Percentiles rank a stretch among this genome's conserved stretches.
Evolutionary conservation across 2,329 filamentous ascomycete genomes (phyloP).

Genomic region (Hypocrella siamensis): DNA sequence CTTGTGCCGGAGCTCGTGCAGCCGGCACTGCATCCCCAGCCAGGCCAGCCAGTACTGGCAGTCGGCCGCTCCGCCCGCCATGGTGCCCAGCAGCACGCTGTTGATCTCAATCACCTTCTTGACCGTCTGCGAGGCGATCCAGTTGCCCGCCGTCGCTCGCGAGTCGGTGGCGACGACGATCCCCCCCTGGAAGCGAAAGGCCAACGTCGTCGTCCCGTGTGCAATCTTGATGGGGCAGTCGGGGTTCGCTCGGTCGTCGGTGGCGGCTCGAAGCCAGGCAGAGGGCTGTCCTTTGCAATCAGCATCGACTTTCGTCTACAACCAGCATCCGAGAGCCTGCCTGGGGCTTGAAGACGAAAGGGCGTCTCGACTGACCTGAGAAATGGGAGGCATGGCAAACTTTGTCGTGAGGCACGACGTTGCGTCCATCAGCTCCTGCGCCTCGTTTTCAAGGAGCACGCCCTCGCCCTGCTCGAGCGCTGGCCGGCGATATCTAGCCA

Average conservation of each 20-base stretch:
- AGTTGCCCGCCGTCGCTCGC: conserved; percentile 90
- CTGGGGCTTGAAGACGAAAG: neutral
- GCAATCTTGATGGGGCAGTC: conserved; percentile 98
- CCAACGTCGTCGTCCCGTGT: conserved; percentile 94
- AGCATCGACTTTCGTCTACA: neutral
- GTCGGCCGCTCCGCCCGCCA: conserved; percentile 97
- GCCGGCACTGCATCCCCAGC: conserved; percentile 95
- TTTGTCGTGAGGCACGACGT: conserved; percentile 71
- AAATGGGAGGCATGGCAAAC: conserved; percentile 87
- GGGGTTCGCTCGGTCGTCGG: conserved; percentile 93
- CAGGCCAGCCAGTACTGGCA: conserved; percentile 99
- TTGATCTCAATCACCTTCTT: conserved; percentile 99
- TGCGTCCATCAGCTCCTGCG: conserved; percentile 58
- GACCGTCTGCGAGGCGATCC: conserved; percentile 98
- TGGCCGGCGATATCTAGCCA: conserved; percentile 79
- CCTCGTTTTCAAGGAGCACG: conserved; percentile 55
- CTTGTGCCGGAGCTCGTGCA: conserved; percentile 98
- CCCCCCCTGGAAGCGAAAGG: conserved; percentile 94
- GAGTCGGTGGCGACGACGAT: conserved; percentile 98
- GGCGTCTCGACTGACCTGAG: conserved; percentile 42
- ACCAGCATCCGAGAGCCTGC: too few relatives aligned
- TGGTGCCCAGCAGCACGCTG: conserved; percentile 81
- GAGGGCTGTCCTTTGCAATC: conserved; percentile 44
- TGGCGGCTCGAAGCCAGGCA: conserved; percentile 89
- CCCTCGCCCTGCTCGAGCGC: conserved; percentile 58